Percentiles rank a stretch among this genome's conserved stretches.
These are phyloP conservation scores for Eremochloa ophiuroides DNA, from an alignment of 176 grass and related monocot species.

Conservation along the genomic window DNA sequence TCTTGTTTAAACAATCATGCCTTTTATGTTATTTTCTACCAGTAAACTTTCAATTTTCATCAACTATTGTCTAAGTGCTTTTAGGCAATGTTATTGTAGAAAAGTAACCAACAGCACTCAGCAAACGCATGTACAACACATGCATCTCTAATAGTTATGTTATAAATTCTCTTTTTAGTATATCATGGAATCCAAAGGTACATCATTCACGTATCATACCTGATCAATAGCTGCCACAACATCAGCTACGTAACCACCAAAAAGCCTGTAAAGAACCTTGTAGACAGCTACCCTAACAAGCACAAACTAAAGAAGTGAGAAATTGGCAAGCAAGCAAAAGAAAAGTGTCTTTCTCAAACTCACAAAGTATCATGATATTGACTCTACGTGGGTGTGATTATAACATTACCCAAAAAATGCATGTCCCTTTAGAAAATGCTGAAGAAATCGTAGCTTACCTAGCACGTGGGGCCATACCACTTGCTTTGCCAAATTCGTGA, in stretches of 20 bases:
- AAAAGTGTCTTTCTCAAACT: background rate
- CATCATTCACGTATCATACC: constrained; percentile 32
- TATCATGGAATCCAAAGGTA: background rate
- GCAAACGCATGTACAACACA: background rate
- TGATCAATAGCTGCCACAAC: constrained; percentile 98
- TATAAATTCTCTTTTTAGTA: background rate
- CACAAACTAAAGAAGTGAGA: constrained; percentile 16
- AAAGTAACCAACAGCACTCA: background rate
- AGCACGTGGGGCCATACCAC: constrained; percentile 97
- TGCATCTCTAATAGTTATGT: background rate
- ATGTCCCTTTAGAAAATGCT: background rate
- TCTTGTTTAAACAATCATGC: background rate
- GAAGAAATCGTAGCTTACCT: constrained; percentile 45
- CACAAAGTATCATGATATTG: background rate
- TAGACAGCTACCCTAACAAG: constrained; percentile 87
- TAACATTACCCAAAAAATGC: background rate
- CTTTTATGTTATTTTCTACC: background rate
- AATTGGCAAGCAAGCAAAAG: background rate
- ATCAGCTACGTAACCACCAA: constrained; percentile 96
- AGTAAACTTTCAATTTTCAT: background rate
- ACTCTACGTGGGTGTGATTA: background rate
- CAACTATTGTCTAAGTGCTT: background rate
- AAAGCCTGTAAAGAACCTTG: constrained; percentile 97
- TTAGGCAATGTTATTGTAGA: background rate
- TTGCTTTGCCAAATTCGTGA: constrained; percentile 90